Evolutionary conservation across 495 filamentous ascomycete genomes (phyloP).

Genomic region (Xylaria castorea): DNA sequence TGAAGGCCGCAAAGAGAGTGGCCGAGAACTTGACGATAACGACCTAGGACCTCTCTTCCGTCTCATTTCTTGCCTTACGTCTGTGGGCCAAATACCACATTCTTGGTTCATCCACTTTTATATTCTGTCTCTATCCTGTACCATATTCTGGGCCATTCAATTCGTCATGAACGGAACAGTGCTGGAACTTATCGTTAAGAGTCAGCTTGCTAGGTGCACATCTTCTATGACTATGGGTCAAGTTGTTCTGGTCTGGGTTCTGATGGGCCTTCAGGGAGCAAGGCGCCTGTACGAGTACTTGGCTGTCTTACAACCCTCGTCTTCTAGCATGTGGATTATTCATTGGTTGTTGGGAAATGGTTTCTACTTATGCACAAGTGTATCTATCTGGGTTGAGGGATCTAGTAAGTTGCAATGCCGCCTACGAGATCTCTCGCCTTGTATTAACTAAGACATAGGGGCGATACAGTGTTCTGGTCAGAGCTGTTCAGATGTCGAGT

Average conservation of each 20-base stretch:
- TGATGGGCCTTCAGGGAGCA: slow-evolving; percentile 76
- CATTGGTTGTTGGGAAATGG: slow-evolving; percentile 80
- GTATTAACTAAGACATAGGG: slow-evolving; percentile 32
- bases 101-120: slow-evolving; percentile 91
- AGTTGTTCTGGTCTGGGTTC: slow-evolving; percentile 68
- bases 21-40: not conserved
- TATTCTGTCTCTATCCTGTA: slow-evolving; percentile 69
- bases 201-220: slow-evolving; percentile 34
- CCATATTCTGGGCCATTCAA: slow-evolving; percentile 78
- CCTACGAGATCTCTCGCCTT: slow-evolving; percentile 21
- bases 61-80: slow-evolving; percentile 42
- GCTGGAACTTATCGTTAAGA: slow-evolving; percentile 50
- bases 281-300: slow-evolving; percentile 78
- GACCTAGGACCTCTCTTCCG: slow-evolving; percentile 30
- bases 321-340: slow-evolving; percentile 77
- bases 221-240: slow-evolving; percentile 68
- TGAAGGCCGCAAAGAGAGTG: not conserved
- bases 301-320: slow-evolving; percentile 65
- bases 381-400: slow-evolving; percentile 89
- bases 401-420: slow-evolving; percentile 59
- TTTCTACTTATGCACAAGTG: slow-evolving; percentile 75
- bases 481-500: slow-evolving; percentile 36
- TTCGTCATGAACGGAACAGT: slow-evolving; percentile 62
- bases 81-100: slow-evolving; percentile 72
- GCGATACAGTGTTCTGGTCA: slow-evolving; percentile 38